These are phyloP conservation scores for Poterioochromonas sp. DNA, from an alignment of 352 stramenopile genomes.

Conservation along the genomic window DNA sequence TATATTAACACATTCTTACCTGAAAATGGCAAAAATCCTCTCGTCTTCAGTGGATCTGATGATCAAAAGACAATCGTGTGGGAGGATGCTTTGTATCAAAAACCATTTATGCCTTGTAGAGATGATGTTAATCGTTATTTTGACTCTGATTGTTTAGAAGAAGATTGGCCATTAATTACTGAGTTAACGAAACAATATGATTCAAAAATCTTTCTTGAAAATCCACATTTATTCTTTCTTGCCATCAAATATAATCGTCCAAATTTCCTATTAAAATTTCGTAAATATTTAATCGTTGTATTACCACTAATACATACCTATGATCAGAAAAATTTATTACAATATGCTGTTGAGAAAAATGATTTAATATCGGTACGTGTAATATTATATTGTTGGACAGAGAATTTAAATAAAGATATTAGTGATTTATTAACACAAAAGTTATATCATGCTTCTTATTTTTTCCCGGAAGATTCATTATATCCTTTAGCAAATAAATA, in stretches of 20 bases:
- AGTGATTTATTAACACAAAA: background rate
- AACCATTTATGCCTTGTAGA: background rate
- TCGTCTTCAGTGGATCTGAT: conserved; percentile 3
- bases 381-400: background rate
- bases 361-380: background rate
- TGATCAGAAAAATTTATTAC: background rate
- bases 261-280: conserved; percentile 12
- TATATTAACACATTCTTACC: background rate
- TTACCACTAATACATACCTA: background rate
- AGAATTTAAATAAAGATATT: conserved; percentile 10
- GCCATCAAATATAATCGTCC: background rate
- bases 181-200: background rate
- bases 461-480: background rate
- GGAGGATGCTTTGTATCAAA: background rate
- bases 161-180: conserved; percentile 15
- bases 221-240: background rate
- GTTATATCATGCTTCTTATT: conserved; percentile 7
- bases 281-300: background rate
- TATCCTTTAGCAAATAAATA: background rate
- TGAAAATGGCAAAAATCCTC: too few species aligned
- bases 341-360: background rate
- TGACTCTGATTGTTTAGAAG: background rate
- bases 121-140: background rate
- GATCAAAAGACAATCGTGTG: background rate
- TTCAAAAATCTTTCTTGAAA: background rate